These are phyloP conservation scores for Phytopythium oedochilum DNA, from an alignment of 352 stramenopile genomes.

Conservation along the genomic window DNA sequence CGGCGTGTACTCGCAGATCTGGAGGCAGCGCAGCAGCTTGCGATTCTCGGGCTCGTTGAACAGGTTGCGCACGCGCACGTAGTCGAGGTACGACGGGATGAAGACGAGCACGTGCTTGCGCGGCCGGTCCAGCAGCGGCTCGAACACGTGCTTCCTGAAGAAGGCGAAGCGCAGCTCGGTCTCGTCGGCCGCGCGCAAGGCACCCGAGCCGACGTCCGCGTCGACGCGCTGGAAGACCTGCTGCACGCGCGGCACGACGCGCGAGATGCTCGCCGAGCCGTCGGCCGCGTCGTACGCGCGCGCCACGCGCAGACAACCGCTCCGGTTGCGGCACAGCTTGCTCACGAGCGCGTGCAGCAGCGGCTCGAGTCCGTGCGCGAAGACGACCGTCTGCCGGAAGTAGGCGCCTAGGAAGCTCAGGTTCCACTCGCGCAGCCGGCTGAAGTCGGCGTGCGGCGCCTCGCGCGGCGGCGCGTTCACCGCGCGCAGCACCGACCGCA, in stretches of 20 bases:
- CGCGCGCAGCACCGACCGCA: slow-evolving; percentile 55
- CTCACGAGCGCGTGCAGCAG: slow-evolving; percentile 51
- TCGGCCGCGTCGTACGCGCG: slow-evolving; percentile 45
- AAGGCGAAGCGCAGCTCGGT: slow-evolving; percentile 68
- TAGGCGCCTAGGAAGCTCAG: slow-evolving; percentile 59
- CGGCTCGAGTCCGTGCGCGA: slow-evolving; percentile 55
- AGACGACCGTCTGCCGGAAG: slow-evolving; percentile 74
- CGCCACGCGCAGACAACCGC: slow-evolving; percentile 47
- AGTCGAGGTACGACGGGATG: slow-evolving; percentile 83
- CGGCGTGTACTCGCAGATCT: slow-evolving; percentile 79
- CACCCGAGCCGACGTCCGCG: slow-evolving; percentile 7
- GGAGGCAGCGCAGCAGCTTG: slow-evolving; percentile 61
- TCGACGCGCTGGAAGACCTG: slow-evolving; percentile 84
- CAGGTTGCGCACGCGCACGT: slow-evolving; percentile 82
- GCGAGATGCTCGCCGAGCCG: slow-evolving; percentile 48
- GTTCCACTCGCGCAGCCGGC: slow-evolving; percentile 70
- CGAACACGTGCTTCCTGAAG: slow-evolving; percentile 76
- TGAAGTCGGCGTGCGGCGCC: slow-evolving; percentile 69
- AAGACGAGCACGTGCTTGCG: slow-evolving; percentile 76
- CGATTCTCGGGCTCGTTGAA: slow-evolving; percentile 72
- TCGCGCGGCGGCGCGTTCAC: slow-evolving; percentile 65
- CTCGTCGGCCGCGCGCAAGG: slow-evolving; percentile 38
- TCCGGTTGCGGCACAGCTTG: slow-evolving; percentile 54
- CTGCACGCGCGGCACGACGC: slow-evolving; percentile 64
- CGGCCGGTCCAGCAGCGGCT: slow-evolving; percentile 60